Evolutionary conservation across 176 grass and related monocot genomes (phyloP).

Genomic region (Bromus sterilis): DNA sequence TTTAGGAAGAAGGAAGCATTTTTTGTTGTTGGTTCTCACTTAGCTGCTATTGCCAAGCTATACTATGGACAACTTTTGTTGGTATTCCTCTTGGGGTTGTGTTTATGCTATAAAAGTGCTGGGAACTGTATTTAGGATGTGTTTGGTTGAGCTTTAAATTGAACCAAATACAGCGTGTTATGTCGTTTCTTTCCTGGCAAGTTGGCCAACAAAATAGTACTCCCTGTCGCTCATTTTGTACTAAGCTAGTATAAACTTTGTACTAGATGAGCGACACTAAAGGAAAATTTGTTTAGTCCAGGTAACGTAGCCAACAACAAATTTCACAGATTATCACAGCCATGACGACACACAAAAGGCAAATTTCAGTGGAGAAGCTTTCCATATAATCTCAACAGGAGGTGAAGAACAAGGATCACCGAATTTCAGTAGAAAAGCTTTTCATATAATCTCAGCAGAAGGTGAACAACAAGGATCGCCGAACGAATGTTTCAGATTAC

Average conservation of each 20-base stretch:
- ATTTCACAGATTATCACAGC: not conserved
- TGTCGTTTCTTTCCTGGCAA: too few species aligned
- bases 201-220: too few species aligned
- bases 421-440: not conserved
- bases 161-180: too few species aligned
- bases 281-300: too few species aligned
- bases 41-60: not conserved
- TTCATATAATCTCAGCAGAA: not conserved
- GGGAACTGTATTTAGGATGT: too few species aligned
- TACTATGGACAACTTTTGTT: not conserved
- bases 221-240: too few species aligned
- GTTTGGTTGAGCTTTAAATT: too few species aligned
- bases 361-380: not conserved
- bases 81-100: not conserved
- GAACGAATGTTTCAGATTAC: not conserved
- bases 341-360: not conserved
- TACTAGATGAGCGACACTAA: too few species aligned
- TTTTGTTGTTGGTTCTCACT: not conserved
- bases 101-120: not conserved
- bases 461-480: not conserved
- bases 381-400: not conserved
- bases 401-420: not conserved
- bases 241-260: too few species aligned
- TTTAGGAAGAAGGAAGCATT: slow-evolving; percentile 5
- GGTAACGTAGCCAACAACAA: not conserved